Percentiles rank a stretch among this genome's conserved stretches.
These are phyloP conservation scores for Pyrenophora seminiperda DNA, from an alignment of 2,329 filamentous ascomycete species.

Conservation along the genomic window DNA sequence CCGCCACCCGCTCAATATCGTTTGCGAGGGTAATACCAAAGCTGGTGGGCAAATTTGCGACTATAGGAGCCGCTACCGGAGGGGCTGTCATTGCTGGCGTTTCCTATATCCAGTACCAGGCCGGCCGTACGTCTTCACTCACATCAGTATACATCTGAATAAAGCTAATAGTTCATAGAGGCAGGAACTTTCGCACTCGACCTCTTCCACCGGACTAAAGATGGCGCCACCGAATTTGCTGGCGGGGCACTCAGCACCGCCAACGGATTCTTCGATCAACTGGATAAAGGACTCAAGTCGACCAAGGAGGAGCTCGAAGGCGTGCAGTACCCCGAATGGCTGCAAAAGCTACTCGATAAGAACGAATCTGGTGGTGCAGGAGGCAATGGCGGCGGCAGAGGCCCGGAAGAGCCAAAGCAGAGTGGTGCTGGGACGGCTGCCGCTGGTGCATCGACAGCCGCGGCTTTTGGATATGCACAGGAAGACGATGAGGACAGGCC, in stretches of 20 bases:
- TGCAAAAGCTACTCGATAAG: constrained; percentile 69
- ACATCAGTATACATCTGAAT: not conserved
- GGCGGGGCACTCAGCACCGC: constrained; percentile 72
- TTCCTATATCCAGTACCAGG: constrained; percentile 96
- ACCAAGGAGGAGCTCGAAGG: constrained; percentile 80
- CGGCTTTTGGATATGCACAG: constrained; percentile 77
- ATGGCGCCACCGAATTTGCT: constrained; percentile 72
- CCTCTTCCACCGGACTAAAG: constrained; percentile 72
- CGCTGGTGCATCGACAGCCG: constrained; percentile 72
- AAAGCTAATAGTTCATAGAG: constrained; percentile 59
- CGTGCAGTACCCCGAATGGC: constrained; percentile 73
- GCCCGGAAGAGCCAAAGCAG: constrained; percentile 59
- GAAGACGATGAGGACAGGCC: constrained; percentile 71
- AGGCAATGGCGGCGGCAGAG: constrained; percentile 47
- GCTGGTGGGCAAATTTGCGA: constrained; percentile 84
- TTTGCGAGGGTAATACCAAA: constrained; percentile 77
- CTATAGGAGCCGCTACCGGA: constrained; percentile 89
- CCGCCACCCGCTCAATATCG: constrained; percentile 67
- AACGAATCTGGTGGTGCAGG: constrained; percentile 48
- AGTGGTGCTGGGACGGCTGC: constrained; percentile 61
- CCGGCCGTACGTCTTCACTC: constrained; percentile 68
- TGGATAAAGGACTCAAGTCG: constrained; percentile 77
- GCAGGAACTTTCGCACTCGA: constrained; percentile 79
- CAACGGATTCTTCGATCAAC: constrained; percentile 77
- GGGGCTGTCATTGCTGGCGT: constrained; percentile 83